Evolutionary conservation across 2,329 filamentous ascomycete species (phyloP), one percentile per base, ranked within the genome.

Genomic region (Sporothrix pseudoabietina): DNA sequence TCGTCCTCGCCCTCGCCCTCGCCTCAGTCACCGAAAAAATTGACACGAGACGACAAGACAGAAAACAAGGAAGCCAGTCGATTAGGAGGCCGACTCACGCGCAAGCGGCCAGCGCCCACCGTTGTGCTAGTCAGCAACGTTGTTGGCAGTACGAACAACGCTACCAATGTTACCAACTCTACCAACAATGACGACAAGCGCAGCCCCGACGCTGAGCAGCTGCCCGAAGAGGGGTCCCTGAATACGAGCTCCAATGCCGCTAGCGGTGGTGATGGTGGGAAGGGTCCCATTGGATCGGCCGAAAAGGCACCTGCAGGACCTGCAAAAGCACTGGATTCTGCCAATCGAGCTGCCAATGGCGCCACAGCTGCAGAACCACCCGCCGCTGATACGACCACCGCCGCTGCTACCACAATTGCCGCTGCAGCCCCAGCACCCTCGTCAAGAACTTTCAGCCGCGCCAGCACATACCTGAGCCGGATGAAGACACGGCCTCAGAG

Each of bases 1-100:
- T 87, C 87, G 47, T 82, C 84, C 19, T 86, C 85, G 1, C 82
- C 84, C 19, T 86, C 85, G 1, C 83, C 86, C 0, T 86, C 86
- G 2, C 84, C 86, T 10, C 72, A 66, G 26, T n/a, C 54, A 4
- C 8, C 61, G 4, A 47, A 49, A 16, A 70, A 73, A 22, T 32
- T 54, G 32, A 22, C 39, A 9, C 35, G 54, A 69, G 65, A 59
- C 47, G 63, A 66, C 39, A 49, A 72, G 57, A 35, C 35, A 35
- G 52, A 57, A 61, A 35, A 57, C 54, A 72, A 73, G 14, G 69
- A 74, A 35, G 55, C 61, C 39, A 63, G 73, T n/a, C 32, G 41
- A 10, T 69, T 73, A 35, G 41, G 54, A 14, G 65, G 35, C 3
- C 71, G 71, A 14, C 75, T 76, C 1, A 69, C 73, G 4, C 73